Percentiles rank a stretch among this genome's conserved stretches.
phyloP scores from a whole-genome alignment of 768 basidiomycete genomes.

The Trametes cingulata region DNA sequence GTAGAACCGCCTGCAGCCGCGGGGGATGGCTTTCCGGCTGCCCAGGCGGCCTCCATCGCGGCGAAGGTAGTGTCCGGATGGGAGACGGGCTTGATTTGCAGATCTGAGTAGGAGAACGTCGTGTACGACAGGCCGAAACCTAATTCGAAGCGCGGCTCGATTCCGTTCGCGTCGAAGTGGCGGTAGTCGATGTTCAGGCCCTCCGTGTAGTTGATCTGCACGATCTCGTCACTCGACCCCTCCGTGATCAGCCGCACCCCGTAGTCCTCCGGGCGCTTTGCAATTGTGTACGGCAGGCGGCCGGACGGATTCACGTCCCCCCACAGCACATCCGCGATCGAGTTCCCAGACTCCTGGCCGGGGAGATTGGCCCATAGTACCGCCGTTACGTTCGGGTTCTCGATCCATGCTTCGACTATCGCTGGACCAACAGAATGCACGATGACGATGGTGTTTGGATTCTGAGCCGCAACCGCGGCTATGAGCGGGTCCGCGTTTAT shows the following conservation, averaged over 20 bases:
- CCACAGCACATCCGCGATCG: slow-evolving; percentile 51
- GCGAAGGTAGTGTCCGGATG: slow-evolving; percentile 39
- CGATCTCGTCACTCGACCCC: slow-evolving; percentile 27
- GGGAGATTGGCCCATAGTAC: slow-evolving; percentile 42
- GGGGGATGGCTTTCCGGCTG: slow-evolving; percentile 54
- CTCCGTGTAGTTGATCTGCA: slow-evolving; percentile 41
- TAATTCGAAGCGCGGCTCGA: slow-evolving; percentile 83
- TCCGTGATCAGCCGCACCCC: slow-evolving; percentile 33
- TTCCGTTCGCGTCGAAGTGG: slow-evolving; percentile 52
- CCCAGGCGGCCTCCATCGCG: slow-evolving; percentile 53
- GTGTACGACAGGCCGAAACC: slow-evolving; percentile 91
- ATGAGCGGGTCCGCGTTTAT: slow-evolving; percentile 71
- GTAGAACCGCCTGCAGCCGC: slow-evolving; percentile 58
- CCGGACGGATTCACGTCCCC: slow-evolving; percentile 52
- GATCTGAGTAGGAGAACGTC: slow-evolving; percentile 66
- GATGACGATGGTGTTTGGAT: slow-evolving; percentile 73
- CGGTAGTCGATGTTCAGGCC: slow-evolving; percentile 40
- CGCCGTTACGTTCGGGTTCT: slow-evolving; percentile 51
- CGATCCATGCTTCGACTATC: slow-evolving; percentile 46
- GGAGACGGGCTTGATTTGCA: slow-evolving; percentile 48
- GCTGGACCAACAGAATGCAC: slow-evolving; percentile 49
- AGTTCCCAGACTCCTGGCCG: slow-evolving; percentile 55
- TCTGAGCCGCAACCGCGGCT: slow-evolving; percentile 61
- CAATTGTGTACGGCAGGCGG: slow-evolving; percentile 54
- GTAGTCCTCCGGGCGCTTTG: slow-evolving; percentile 47